Base-by-base conservation (phyloP, 1,284 basidiomycete genomes). In the Farysia itapuensis region DNA sequence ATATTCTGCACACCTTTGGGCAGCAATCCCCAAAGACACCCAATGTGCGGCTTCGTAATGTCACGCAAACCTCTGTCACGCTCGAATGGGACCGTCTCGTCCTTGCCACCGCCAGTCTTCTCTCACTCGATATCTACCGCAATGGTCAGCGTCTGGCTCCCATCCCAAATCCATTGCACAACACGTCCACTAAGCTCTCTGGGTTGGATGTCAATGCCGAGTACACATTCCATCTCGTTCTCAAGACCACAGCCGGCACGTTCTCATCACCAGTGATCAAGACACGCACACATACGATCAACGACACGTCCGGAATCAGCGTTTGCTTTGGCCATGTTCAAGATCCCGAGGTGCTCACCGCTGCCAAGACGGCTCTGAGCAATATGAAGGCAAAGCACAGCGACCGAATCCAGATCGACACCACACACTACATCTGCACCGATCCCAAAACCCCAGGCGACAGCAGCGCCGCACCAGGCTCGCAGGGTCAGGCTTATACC, bases 381-480 rank as follows among this genome's bases (percentile, higher is more conserved):
- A 39, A 45, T 20, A 60, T 76, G 59, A 60, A 65, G 24, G 72
- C 67, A 3, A 57, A 58, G 20, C 90, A 87, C 85, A 89, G 86
- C 64, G 88, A 93, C 60, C 86, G 86, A 65, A 92, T 99, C 20
- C 89, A 93, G 79, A 92, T 97, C 32, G 74, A 76, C 19, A 76
- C 74, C 1, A 75, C 74, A 11, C 74, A 76, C 38, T 65, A 67
- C 25, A 40, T 76, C 15, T 71, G 70, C 43, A 64, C 70, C 11
- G 53, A 65, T 31, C 64, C 70, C 13, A 45, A 67, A 15, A 64
- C 61, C 24, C 57, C 66, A 15, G 54, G 48, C 5, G 53, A 53
- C 28, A 23, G 32, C 30, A 52, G 52, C 28, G 58, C 43, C 4
- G 39, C 31, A 5, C 38, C 39, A 11, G 56, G 44, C 14, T 35